Evolutionary conservation across 2,329 filamentous ascomycete genomes (phyloP).

Genomic region (Exophiala sp.): DNA sequence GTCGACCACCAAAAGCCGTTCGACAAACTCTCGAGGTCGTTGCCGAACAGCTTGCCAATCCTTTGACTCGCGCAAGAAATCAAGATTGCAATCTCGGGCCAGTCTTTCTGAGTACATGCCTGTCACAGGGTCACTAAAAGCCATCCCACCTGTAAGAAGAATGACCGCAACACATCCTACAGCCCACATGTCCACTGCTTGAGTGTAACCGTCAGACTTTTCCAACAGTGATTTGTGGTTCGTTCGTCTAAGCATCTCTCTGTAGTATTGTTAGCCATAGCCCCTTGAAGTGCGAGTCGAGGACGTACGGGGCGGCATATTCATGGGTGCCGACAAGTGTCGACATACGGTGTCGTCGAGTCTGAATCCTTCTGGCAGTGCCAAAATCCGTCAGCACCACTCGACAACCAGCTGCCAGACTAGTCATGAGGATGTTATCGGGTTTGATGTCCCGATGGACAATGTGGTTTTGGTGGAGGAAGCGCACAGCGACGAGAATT

Average conservation of each 20-base stretch:
- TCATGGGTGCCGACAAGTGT: slow-evolving; percentile 51
- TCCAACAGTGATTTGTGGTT: slow-evolving; percentile 19
- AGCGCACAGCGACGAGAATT: slow-evolving; percentile 52
- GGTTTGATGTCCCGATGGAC: slow-evolving; percentile 60
- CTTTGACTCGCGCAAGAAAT: slow-evolving; percentile 40
- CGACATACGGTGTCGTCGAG: slow-evolving; percentile 44
- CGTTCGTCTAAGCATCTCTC: not conserved
- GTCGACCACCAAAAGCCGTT: slow-evolving; percentile 46
- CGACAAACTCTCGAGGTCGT: slow-evolving; percentile 50
- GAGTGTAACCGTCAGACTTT: slow-evolving; percentile 42
- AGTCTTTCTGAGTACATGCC: slow-evolving; percentile 31
- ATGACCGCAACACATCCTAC: slow-evolving; percentile 51
- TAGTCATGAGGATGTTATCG: slow-evolving; percentile 58
- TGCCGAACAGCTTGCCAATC: slow-evolving; percentile 41
- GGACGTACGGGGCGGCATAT: slow-evolving; percentile 54
- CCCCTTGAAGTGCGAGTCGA: not conserved
- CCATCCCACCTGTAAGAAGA: slow-evolving; percentile 46
- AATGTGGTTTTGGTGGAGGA: slow-evolving; percentile 51
- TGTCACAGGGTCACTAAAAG: slow-evolving; percentile 41
- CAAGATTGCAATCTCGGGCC: slow-evolving; percentile 40
- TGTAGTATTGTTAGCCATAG: not conserved
- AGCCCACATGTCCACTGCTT: slow-evolving; percentile 58
- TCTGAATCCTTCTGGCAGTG: slow-evolving; percentile 41
- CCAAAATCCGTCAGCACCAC: slow-evolving; percentile 59
- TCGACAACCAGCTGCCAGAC: slow-evolving; percentile 45